Evolutionary conservation across 805 yeast species (phyloP).

Genomic region (Starmerella vitae): DNA sequence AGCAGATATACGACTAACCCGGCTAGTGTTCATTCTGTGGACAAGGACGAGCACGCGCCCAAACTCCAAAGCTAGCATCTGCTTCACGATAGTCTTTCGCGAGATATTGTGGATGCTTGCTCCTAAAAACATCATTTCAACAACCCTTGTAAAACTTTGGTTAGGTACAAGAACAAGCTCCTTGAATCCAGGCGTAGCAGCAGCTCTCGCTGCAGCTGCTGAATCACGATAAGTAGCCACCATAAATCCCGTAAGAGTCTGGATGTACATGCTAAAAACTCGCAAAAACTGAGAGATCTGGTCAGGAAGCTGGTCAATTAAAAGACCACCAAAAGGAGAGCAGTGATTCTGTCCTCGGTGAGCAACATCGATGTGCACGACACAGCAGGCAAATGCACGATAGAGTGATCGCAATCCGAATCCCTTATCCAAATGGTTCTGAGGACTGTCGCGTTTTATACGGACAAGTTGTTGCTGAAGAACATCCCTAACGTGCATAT

Average conservation of each 20-base stretch:
- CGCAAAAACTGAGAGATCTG: slow-evolving; percentile 18
- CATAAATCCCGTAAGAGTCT: slow-evolving; percentile 14
- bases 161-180: slow-evolving; percentile 4
- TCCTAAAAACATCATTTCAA: slow-evolving; percentile 14
- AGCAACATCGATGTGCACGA: slow-evolving; percentile 16
- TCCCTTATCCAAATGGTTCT: slow-evolving; percentile 1
- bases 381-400: slow-evolving; percentile 7
- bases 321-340: slow-evolving; percentile 29
- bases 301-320: slow-evolving; percentile 35
- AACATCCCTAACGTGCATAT: slow-evolving; percentile 9
- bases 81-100: slow-evolving; percentile 8
- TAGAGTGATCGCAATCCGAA: slow-evolving; percentile 12
- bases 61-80: slow-evolving; percentile 5
- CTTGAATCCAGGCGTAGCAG: neutral
- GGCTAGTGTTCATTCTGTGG: neutral
- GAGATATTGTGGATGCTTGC: slow-evolving; percentile 3
- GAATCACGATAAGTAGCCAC: slow-evolving; percentile 6
- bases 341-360: slow-evolving; percentile 18
- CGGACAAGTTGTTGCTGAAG: slow-evolving; percentile 15
- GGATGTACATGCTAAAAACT: slow-evolving; percentile 15
- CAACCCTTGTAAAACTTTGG: slow-evolving; percentile 5
- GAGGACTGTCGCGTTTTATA: slow-evolving; percentile 6
- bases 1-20: slow-evolving; percentile 1
- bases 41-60: slow-evolving; percentile 5
- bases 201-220: neutral